Percentiles rank a stretch among this genome's conserved stretches.
Evolutionary conservation across 306 rosid species (phyloP).

Genomic region (Glycine latifolia): DNA sequence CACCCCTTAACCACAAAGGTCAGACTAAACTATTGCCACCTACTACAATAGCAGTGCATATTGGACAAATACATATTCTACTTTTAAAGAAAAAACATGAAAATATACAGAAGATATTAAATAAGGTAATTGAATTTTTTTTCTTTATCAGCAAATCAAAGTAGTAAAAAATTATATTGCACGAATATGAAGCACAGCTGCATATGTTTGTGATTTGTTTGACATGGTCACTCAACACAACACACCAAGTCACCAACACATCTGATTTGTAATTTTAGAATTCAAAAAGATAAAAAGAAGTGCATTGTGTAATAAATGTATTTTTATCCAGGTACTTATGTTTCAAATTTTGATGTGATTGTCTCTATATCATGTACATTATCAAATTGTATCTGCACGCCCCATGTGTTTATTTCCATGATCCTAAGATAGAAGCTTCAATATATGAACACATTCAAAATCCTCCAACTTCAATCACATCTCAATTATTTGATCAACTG

Average conservation of each 20-base stretch:
- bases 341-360: constrained; percentile 4
- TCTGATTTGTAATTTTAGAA: background rate
- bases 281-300: background rate
- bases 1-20: background rate
- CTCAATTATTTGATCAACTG: constrained; percentile 3
- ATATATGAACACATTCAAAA: constrained; percentile 8
- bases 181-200: background rate
- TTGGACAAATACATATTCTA: constrained; percentile 2
- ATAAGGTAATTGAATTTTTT: constrained; percentile 1
- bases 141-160: constrained; percentile 12
- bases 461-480: constrained; percentile 2
- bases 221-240: background rate
- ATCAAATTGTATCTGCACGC: background rate
- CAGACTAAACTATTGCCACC: background rate
- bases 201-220: background rate
- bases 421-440: background rate
- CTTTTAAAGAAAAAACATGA: background rate
- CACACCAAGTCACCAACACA: background rate
- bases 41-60: background rate
- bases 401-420: constrained; percentile 19
- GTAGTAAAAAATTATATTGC: background rate
- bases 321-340: background rate
- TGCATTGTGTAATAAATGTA: background rate
- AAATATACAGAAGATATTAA: background rate
- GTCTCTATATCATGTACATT: constrained; percentile 15